A percentile compares a stretch with the other conserved stretches of the same genome.
These are phyloP conservation scores for Fraxinus platypoda DNA, from an alignment of 305 asterid species.

Conservation along the genomic window DNA sequence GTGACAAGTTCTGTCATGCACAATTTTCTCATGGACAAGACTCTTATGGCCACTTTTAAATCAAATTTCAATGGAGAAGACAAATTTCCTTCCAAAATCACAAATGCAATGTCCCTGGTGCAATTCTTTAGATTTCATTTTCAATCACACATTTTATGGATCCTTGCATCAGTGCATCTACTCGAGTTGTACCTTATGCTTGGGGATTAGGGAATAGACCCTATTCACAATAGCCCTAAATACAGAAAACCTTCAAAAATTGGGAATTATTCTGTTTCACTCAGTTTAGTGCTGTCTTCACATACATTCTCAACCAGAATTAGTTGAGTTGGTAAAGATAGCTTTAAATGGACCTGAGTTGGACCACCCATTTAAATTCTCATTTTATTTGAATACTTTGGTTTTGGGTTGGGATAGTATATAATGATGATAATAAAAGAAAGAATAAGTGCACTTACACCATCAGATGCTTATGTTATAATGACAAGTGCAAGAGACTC, in stretches of 20 bases:
- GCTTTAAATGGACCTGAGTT: neutral
- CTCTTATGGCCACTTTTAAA: neutral
- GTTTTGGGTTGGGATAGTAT: neutral
- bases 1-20: neutral
- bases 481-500: neutral
- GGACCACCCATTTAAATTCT: slow-evolving; percentile 1
- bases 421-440: neutral
- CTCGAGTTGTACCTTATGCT: neutral
- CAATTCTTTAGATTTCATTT: neutral
- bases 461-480: neutral
- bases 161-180: neutral
- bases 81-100: neutral
- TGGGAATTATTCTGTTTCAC: neutral
- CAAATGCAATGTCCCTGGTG: neutral
- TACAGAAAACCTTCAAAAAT: neutral
- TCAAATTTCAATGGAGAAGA: neutral
- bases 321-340: neutral
- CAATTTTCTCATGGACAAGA: neutral
- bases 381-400: neutral
- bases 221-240: neutral
- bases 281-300: neutral
- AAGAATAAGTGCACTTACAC: slow-evolving; percentile 9
- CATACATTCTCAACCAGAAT: neutral
- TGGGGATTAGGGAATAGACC: neutral
- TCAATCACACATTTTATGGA: neutral